These are phyloP conservation scores for Dichotomopilus funicola DNA, from an alignment of 2,329 filamentous ascomycete species.

Conservation along the genomic window DNA sequence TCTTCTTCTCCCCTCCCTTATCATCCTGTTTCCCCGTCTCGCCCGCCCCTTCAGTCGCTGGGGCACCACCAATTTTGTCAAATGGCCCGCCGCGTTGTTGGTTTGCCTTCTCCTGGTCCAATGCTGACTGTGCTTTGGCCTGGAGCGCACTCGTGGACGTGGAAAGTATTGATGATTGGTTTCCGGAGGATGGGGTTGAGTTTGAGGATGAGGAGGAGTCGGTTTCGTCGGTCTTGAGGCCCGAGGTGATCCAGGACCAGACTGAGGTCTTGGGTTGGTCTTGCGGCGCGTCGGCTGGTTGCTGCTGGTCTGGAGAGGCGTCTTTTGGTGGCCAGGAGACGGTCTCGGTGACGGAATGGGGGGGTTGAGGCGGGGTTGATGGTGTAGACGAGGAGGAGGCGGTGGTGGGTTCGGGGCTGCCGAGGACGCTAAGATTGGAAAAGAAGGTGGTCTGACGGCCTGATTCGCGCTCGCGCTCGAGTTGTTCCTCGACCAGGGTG, in stretches of 20 bases:
- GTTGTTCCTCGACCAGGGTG: conserved; percentile 50
- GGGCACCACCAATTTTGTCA: conserved; percentile 42
- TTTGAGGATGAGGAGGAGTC: conserved; percentile 11
- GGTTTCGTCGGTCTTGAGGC: conserved; percentile 33
- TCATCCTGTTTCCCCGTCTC: background rate
- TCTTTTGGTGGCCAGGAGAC: conserved; percentile 13
- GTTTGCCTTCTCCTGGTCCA: conserved; percentile 45
- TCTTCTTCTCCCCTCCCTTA: conserved; percentile 33
- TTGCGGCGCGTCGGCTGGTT: background rate
- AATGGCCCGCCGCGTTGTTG: conserved; percentile 45
- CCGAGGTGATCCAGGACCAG: conserved; percentile 34
- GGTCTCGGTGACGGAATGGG: conserved; percentile 10
- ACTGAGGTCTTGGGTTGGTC: conserved; percentile 17
- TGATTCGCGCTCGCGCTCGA: conserved; percentile 39
- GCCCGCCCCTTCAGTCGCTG: conserved; percentile 15
- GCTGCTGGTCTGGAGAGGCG: background rate
- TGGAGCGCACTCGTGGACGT: conserved; percentile 29
- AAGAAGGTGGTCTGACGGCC: conserved; percentile 21
- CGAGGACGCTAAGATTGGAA: conserved; percentile 44
- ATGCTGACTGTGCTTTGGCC: conserved; percentile 38
- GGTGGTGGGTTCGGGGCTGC: conserved; percentile 30
- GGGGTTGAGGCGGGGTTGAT: background rate
- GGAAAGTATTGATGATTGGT: conserved; percentile 27
- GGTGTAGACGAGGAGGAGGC: background rate
- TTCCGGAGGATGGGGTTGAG: conserved; percentile 18